These are phyloP conservation scores for Citrus medica DNA, from an alignment of 345 rosid genomes.

Conservation along the genomic window DNA sequence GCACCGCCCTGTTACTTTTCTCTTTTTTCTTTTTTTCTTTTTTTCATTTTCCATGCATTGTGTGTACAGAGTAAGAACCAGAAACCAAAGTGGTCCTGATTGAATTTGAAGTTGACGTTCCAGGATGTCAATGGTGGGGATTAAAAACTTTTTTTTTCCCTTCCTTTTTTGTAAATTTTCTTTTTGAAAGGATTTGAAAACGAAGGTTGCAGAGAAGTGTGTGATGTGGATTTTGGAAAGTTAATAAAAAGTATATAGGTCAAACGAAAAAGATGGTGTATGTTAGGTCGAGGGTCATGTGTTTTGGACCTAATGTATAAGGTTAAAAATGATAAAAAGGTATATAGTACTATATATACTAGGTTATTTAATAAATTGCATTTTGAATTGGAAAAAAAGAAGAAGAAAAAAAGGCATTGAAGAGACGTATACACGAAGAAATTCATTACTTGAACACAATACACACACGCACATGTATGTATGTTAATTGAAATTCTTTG, in stretches of 20 bases:
- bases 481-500: no score
- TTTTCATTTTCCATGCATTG: not conserved
- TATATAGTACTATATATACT: not conserved
- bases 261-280: conserved; percentile 12
- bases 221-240: conserved; percentile 1
- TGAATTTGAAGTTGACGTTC: conserved; percentile 4
- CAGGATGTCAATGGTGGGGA: not conserved
- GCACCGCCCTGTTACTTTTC: not conserved
- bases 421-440: not conserved
- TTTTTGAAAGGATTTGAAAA: conserved; percentile 4
- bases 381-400: not conserved
- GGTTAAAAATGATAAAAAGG: no score
- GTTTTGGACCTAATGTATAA: not conserved
- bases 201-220: not conserved
- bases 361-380: not conserved
- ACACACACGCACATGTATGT: no score
- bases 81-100: not conserved
- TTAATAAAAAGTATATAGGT: not conserved
- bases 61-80: not conserved
- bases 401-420: not conserved
- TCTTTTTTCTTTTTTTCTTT: not conserved
- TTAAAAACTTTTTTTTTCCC: not conserved
- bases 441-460: not conserved
- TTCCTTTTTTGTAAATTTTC: not conserved
- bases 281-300: conserved; percentile 36